A percentile compares a stretch with the other conserved stretches of the same genome.
Evolutionary conservation across 345 rosid genomes (phyloP).

Genomic region (Salix arbutifolia): DNA sequence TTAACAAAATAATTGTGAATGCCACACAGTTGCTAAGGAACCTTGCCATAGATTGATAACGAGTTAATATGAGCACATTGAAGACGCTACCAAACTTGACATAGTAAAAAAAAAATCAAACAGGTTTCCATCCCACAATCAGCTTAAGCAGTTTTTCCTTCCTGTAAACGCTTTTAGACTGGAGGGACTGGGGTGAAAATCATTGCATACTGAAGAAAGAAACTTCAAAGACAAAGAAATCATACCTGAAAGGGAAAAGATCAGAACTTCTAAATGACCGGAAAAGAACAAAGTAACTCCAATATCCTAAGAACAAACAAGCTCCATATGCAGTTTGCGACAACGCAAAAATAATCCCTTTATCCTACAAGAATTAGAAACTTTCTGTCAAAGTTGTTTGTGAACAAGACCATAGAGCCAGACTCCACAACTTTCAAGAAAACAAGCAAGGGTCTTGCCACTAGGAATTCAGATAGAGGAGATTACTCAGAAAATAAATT

Average conservation of each 20-base stretch:
- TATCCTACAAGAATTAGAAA: constrained; percentile 47
- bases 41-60: neutral
- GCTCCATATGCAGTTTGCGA: constrained; percentile 86
- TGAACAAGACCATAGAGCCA: neutral
- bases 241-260: constrained; percentile 86
- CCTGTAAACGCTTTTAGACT: neutral
- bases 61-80: neutral
- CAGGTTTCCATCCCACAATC: neutral
- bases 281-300: constrained; percentile 72
- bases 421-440: neutral
- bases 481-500: neutral
- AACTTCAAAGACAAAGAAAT: neutral
- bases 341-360: constrained; percentile 56
- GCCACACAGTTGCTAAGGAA: constrained; percentile 1
- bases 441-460: neutral
- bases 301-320: constrained; percentile 69
- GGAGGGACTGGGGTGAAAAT: neutral
- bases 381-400: neutral
- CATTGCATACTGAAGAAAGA: constrained; percentile 9
- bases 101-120: neutral
- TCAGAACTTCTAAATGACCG: constrained; percentile 40
- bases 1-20: constrained; percentile 9
- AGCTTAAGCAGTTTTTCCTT: neutral
- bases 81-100: neutral
- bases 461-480: neutral